Evolutionary conservation across 1,284 basidiomycete species (phyloP), one percentile per base, ranked within the genome.

Genomic region (Mycena sp.): DNA sequence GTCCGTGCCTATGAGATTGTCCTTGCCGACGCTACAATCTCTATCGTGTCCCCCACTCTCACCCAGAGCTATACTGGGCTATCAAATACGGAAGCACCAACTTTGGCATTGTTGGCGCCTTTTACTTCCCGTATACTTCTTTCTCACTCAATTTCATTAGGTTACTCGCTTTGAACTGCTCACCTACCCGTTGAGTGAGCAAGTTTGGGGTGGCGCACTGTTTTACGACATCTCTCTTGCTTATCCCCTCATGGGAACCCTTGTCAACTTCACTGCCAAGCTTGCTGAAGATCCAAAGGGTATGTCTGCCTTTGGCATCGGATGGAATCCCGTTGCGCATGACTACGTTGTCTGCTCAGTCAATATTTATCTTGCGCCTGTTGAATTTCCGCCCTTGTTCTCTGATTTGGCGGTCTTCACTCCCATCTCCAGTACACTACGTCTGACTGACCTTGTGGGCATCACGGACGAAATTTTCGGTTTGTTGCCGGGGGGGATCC

Each of bases 61-160:
- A 35, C 14, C 14, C 32, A 35, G 32, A 35, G 9, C 32, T 35
- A 7, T 67, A 64, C 61, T 65, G 64, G 65, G 67, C 65, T 4
- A 43, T 70, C 38, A 69, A 67, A 32, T 41, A 63, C 17, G 69
- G 69, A 16, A 69, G 69, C 61, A 70, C 67, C 1, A 70, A 70
- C 45, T 70, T 63, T 44, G 69, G 69, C 11, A 57, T 70, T 38
- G 69, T 35, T 7, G 14, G 32, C 32, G 14, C 7, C 9, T 35
- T 35, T 35, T 7, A 9, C 14, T 35, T 35, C 7, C 14, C 14
- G 9, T 35, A 7, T 7, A 35, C 32, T 7, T 35, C 14, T 14
- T 14, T 35, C 32, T 35, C 14, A 35, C 14, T 35, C 32, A 7
- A 9, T 35, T 14, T 35, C 7, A 7, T 35, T 35, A 35, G 32